Conservation (phyloP, 2,329 filamentous ascomycete species). For the Harringtonia aguacate region DNA sequence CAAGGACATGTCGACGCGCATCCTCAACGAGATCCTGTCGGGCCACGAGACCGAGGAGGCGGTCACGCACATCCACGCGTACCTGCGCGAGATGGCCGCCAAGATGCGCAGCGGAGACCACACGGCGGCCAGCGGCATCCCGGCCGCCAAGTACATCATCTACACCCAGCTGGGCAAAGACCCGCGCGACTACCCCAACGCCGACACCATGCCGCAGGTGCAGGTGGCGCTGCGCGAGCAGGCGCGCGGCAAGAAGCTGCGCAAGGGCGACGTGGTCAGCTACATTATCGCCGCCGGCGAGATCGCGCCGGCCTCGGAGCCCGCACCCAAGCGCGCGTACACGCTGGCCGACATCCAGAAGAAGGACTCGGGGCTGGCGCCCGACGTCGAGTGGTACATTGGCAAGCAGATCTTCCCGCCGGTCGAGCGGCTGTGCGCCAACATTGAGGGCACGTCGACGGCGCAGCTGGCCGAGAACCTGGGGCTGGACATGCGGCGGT, state of each 20-base stretch:
- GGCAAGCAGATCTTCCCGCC: conserved; percentile 98
- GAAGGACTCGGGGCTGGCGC: conserved; percentile 60
- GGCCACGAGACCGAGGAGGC: conserved; percentile 86
- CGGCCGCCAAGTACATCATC: conserved; percentile 85
- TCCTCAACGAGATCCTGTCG: conserved; percentile 90
- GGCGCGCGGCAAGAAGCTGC: conserved; percentile 74
- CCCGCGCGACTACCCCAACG: conserved; percentile 88
- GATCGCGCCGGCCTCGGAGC: conserved; percentile 40
- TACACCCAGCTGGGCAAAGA: conserved; percentile 95
- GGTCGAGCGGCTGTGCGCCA: conserved; percentile 93
- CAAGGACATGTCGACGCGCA: conserved; percentile 83
- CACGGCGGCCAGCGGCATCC: conserved; percentile 19
- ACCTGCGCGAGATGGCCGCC: conserved; percentile 70
- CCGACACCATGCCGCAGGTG: conserved; percentile 90
- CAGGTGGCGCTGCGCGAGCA: conserved; percentile 88
- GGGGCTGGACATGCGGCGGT: conserved; percentile 82
- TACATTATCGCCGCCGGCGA: conserved; percentile 73
- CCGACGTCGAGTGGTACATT: conserved; percentile 96
- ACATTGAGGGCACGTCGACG: conserved; percentile 86
- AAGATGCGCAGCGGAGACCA: conserved; percentile 78
- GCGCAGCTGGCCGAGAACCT: conserved; percentile 85
- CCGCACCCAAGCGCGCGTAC: conserved; percentile 79
- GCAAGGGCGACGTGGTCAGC: conserved; percentile 90
- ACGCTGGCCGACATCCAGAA: conserved; percentile 78
- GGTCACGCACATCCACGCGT: conserved; percentile 84